phyloP scores from a whole-genome alignment of 225 moss, liverwort and hornwort species.

The Lunularia cruciata region DNA sequence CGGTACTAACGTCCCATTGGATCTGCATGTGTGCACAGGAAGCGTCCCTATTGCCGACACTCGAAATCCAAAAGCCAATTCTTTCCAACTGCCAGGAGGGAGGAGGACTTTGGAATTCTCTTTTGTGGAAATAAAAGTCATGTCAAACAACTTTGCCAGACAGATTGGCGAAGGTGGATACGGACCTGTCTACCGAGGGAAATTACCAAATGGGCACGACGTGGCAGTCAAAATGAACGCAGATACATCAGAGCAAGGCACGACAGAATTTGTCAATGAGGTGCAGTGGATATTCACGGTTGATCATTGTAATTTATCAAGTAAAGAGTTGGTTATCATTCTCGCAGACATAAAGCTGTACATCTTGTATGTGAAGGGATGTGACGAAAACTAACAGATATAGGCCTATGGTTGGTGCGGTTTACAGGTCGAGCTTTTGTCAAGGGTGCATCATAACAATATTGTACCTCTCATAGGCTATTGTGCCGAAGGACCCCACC shows the following conservation, averaged over 20 bases:
- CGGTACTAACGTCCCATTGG: too few species aligned
- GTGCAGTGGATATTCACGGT: too few species aligned
- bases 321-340: too few species aligned
- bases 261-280: slow-evolving; percentile 35
- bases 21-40: too few species aligned
- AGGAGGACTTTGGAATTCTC: too few species aligned
- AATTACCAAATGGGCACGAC: slow-evolving; percentile 10
- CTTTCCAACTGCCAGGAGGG: too few species aligned
- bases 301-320: too few species aligned
- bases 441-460: neutral
- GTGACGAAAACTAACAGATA: too few species aligned
- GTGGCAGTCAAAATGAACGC: slow-evolving; percentile 22
- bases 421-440: neutral
- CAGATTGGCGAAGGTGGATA: slow-evolving; percentile 7
- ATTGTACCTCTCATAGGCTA: slow-evolving; percentile 3
- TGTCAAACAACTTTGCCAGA: neutral
- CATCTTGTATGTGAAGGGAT: too few species aligned
- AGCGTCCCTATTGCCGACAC: too few species aligned
- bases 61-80: too few species aligned
- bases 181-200: slow-evolving; percentile 15
- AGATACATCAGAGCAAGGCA: slow-evolving; percentile 20
- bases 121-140: neutral
- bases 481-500: neutral
- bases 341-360: too few species aligned
- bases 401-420: neutral